Evolutionary conservation across 2,329 filamentous ascomycete species (phyloP).

Genomic region (Aspergillus pseudoviridinutans): DNA sequence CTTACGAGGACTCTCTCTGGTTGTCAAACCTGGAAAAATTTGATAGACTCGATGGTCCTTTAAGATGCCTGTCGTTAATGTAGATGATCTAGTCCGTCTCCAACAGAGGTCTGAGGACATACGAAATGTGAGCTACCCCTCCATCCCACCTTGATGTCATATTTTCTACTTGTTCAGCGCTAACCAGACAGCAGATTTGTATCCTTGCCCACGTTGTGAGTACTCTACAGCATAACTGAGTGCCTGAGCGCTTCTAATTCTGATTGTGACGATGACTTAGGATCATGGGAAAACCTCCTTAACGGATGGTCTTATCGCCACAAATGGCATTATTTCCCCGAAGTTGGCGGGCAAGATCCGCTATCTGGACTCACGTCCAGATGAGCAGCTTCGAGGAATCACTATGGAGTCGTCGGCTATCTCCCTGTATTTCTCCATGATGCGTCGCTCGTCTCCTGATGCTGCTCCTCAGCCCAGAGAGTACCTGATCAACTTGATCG

Average conservation of each 20-base stretch:
- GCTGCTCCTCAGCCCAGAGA: conserved; percentile 71
- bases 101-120: conserved; percentile 85
- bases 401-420: conserved; percentile 99
- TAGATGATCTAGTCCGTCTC: conserved; percentile 84
- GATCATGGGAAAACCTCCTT: conserved; percentile 98
- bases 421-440: conserved; percentile 90
- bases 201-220: conserved; percentile 86
- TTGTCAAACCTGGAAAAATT: neutral
- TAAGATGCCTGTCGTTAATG: conserved; percentile 84
- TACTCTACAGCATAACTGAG: conserved; percentile 16
- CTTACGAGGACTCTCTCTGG: conserved; percentile 10
- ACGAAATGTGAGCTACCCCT: conserved; percentile 68
- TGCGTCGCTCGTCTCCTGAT: conserved; percentile 67
- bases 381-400: conserved; percentile 93
- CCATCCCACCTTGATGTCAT: conserved; percentile 27
- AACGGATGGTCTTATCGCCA: conserved; percentile 91
- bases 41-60: conserved; percentile 8
- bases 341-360: conserved; percentile 97
- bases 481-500: conserved; percentile 94
- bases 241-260: neutral
- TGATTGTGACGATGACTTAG: conserved; percentile 35
- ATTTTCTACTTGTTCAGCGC: conserved; percentile 16
- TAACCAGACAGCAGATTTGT: conserved; percentile 65
- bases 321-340: conserved; percentile 98
- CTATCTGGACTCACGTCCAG: conserved; percentile 91